Base-by-base conservation (phyloP, 78 protist genomes). In the Guillardia theta region DNA sequence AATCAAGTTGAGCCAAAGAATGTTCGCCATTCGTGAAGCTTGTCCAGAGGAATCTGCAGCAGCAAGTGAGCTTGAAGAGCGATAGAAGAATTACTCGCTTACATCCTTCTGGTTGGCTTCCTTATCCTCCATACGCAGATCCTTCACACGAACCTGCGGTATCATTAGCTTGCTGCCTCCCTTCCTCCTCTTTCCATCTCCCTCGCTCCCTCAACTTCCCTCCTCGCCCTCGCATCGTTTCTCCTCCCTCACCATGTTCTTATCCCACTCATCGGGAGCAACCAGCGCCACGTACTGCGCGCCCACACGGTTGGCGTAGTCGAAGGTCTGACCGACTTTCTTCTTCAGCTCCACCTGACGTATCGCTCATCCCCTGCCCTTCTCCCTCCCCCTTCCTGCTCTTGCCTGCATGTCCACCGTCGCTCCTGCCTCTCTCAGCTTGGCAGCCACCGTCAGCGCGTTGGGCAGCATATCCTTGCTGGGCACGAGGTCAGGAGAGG, bases 201-300 rank as follows among this genome's bases (percentile, higher is more conserved):
- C 8, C 8, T 0, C 90, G 24, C 53, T 30, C 53, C 33, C 12
- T 0, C 27, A 22, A 0, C 21, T 24, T 30, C n/a, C 46, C 33
- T 27, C n/a, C 33, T 45, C 50, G 48, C 33, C 88, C 50, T 27
- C 48, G 10, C 47, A 41, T n/a, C 39, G 80, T 10, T 9, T 18
- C 22, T 18, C 80, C 80, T 21, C 39, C 4, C 80, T 1, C 47
- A 96, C 96, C 41, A 2, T n/a, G 36, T 87, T 87, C 41, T 24
- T 48, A n/a, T 15, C 90, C 96, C 96, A 96, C 54, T 96, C 97
- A 50, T 92, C 95, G 5, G 97, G 97, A 0, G 97, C 97, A 24
- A 96, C 93, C 41, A 96, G 88, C 83, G 95, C 45, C 8, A 77
- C 94, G 37, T 93, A 70, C 47, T 12, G 70, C 30, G 96, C 97